Conservation (phyloP, 768 basidiomycete genomes). For the Gymnopilus dilepis region DNA sequence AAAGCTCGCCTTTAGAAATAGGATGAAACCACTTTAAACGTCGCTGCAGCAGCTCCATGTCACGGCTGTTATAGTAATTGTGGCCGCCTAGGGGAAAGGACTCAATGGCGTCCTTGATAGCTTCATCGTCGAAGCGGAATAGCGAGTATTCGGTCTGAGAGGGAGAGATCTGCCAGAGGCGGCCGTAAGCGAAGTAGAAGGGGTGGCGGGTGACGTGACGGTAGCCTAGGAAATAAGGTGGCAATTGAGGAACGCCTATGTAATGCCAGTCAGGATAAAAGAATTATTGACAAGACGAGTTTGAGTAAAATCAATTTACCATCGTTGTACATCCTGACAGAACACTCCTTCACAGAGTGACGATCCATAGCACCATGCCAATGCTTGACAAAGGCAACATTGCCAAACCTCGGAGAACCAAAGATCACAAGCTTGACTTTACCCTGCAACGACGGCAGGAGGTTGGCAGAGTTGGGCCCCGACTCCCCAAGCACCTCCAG, state of each 20-base stretch:
- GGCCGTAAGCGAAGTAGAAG: background rate
- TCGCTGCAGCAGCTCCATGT: constrained; percentile 4
- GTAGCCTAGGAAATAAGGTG: background rate
- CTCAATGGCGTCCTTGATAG: background rate
- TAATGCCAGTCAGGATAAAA: background rate
- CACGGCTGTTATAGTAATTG: background rate
- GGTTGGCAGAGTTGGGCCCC: background rate
- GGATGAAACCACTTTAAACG: background rate
- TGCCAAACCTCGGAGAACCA: constrained; percentile 3
- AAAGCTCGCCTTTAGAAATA: background rate
- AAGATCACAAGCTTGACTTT: background rate
- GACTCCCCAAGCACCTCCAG: background rate
- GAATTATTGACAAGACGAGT: background rate
- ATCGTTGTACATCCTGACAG: background rate
- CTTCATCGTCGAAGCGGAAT: background rate
- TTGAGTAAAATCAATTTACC: too few species aligned
- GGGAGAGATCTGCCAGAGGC: background rate
- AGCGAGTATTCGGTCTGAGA: background rate
- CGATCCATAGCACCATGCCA: background rate
- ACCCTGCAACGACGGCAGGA: background rate
- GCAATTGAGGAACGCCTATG: background rate
- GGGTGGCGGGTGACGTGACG: background rate
- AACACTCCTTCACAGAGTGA: background rate
- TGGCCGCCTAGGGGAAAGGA: background rate
- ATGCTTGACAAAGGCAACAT: background rate